Conservation (phyloP, 2,329 filamentous ascomycete species). For the Colletotrichum spaethianum region DNA sequence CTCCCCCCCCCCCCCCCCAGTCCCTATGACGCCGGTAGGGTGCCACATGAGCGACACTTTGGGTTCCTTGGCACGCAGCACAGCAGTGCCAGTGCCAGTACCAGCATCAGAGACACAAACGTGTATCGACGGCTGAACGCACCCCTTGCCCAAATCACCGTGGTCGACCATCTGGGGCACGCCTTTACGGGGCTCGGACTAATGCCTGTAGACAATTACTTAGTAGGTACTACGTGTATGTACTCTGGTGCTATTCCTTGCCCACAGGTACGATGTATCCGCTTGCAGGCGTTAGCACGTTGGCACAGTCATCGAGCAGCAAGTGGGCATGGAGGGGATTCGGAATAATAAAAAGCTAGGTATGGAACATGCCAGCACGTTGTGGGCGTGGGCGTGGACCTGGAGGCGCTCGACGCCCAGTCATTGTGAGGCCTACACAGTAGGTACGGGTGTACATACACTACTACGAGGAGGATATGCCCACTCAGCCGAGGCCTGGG, state of each 20-base stretch:
- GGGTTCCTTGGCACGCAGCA: conserved; percentile 2
- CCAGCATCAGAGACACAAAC: not conserved
- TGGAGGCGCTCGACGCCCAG: conserved; percentile 1
- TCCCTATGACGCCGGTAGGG: conserved; percentile 36
- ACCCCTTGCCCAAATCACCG: not conserved
- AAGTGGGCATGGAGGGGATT: not conserved
- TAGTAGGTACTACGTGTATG: too few species aligned
- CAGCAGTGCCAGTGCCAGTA: not conserved
- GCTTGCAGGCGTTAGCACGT: conserved; percentile 28
- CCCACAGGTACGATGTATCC: conserved; percentile 18
- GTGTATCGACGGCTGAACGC: not conserved
- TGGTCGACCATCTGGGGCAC: not conserved
- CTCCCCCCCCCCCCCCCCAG: too few species aligned
- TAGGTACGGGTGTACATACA: too few species aligned
- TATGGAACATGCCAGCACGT: not conserved
- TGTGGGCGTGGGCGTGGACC: not conserved
- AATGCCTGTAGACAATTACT: not conserved
- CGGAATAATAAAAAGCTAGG: not conserved
- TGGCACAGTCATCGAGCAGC: conserved; percentile 7
- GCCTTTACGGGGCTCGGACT: not conserved
- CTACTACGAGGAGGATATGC: not conserved
- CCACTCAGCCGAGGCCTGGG: conserved; percentile 11
- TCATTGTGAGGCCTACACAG: not conserved
- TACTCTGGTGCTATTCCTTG: too few species aligned
- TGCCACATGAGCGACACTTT: conserved; percentile 10